Conservation (phyloP, 2,329 filamentous ascomycete species). For the Fusarium aywerte region DNA sequence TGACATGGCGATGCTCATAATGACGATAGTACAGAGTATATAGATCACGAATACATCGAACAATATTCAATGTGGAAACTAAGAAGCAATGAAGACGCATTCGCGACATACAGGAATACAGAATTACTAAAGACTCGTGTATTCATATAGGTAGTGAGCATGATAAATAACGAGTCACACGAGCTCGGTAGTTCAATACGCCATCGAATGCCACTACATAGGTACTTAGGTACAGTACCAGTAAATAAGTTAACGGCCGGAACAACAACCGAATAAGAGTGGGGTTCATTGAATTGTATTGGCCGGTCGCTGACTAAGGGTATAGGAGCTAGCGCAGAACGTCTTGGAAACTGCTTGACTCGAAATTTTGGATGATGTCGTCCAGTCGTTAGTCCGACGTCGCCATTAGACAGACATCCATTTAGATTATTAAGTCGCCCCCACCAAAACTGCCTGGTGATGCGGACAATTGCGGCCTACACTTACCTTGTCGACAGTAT, state of each 20-base stretch:
- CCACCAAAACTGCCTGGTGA: slow-evolving; percentile 46
- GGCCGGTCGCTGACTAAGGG: slow-evolving; percentile 24
- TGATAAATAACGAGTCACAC: slow-evolving; percentile 8
- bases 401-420: slow-evolving; percentile 36
- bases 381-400: slow-evolving; percentile 41
- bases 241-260: slow-evolving; percentile 24
- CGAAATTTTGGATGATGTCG: slow-evolving; percentile 49
- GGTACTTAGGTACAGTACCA: too few species aligned
- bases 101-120: background rate
- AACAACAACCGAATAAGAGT: slow-evolving; percentile 26
- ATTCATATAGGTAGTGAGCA: background rate
- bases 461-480: slow-evolving; percentile 47
- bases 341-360: slow-evolving; percentile 42
- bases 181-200: slow-evolving; percentile 37
- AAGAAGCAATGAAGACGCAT: background rate
- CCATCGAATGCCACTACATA: slow-evolving; percentile 9
- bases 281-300: too few species aligned
- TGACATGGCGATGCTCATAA: background rate
- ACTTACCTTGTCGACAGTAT: slow-evolving; percentile 19
- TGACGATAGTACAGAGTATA: background rate
- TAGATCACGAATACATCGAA: background rate
- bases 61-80: background rate
- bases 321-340: slow-evolving; percentile 9
- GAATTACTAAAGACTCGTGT: background rate
- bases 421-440: slow-evolving; percentile 48